phyloP scores from a whole-genome alignment of 345 rosid species.

The Sonneratia caseolaris region DNA sequence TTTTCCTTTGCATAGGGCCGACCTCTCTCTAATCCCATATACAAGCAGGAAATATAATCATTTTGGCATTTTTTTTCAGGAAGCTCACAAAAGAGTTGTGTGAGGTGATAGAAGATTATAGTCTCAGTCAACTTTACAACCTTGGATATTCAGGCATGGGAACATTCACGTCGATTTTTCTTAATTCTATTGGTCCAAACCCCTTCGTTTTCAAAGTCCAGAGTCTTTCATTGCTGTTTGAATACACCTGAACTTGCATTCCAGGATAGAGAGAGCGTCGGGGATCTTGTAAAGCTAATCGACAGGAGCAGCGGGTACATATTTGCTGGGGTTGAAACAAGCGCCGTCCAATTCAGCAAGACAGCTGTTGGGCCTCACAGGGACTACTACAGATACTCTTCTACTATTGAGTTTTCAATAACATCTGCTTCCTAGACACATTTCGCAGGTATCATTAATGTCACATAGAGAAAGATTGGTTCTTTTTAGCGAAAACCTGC shows the following conservation, averaged over 20 bases:
- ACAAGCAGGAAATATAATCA: background rate
- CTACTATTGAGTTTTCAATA: background rate
- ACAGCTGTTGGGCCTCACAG: constrained; percentile 69
- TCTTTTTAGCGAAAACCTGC: background rate
- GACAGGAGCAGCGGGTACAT: constrained; percentile 84
- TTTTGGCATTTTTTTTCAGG: constrained; percentile 29
- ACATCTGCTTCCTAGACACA: background rate
- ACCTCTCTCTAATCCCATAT: background rate
- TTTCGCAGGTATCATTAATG: background rate
- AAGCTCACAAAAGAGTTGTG: constrained; percentile 77
- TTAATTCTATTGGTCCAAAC: background rate
- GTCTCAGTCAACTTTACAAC: constrained; percentile 71
- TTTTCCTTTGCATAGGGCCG: background rate
- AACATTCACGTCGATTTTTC: constrained; percentile 2
- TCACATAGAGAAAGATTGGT: background rate
- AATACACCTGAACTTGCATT: constrained; percentile 6
- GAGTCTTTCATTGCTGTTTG: background rate
- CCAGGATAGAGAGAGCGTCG: constrained; percentile 88
- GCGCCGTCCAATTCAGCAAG: constrained; percentile 91
- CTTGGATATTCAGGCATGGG: constrained; percentile 71
- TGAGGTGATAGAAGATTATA: constrained; percentile 51
- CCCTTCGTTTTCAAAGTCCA: background rate
- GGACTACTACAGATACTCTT: constrained; percentile 96
- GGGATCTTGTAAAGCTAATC: constrained; percentile 64
- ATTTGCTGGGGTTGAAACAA: constrained; percentile 66